Conservation (phyloP, 306 rosid species). For the Amphicarpaea edgeworthii region DNA sequence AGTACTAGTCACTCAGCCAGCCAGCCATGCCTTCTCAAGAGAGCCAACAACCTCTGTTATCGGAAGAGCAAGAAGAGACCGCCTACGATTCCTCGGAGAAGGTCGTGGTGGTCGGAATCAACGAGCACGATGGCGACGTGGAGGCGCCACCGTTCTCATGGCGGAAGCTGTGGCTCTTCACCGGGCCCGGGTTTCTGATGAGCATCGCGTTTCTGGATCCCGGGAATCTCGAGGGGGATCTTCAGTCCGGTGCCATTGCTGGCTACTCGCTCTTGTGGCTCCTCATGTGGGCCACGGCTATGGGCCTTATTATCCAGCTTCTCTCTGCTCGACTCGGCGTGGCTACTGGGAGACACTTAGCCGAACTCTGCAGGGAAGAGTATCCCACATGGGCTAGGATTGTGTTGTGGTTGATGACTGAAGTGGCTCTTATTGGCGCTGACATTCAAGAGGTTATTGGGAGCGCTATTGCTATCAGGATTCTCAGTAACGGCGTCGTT, state of each 20-base stretch:
- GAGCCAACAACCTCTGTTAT: conserved; percentile 60
- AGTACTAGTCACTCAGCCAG: too few species aligned
- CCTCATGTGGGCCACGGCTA: conserved; percentile 90
- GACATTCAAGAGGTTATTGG: conserved; percentile 99
- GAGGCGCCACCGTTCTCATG: conserved; percentile 83
- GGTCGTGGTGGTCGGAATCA: conserved; percentile 65
- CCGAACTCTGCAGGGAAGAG: conserved; percentile 94
- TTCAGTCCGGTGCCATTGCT: conserved; percentile 92
- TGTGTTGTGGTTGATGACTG: conserved; percentile 93
- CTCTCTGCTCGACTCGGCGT: conserved; percentile 92
- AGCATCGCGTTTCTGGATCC: conserved; percentile 97
- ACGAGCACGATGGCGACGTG: conserved; percentile 51
- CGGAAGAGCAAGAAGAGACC: conserved; percentile 48
- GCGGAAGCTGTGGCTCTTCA: conserved; percentile 95
- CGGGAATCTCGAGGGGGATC: conserved; percentile 95
- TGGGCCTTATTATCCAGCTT: conserved; percentile 90
- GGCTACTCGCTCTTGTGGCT: conserved; percentile 95
- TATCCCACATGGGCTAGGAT: conserved; percentile 85
- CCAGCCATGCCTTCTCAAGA: conserved; percentile 59
- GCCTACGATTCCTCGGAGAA: conserved; percentile 81
- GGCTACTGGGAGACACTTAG: conserved; percentile 90
- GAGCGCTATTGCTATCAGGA: conserved; percentile 91
- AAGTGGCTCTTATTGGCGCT: conserved; percentile 88
- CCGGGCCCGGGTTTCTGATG: conserved; percentile 96
- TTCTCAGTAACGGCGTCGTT: conserved; percentile 73